These are phyloP conservation scores for Annulohypoxylon nitens DNA, from an alignment of 495 filamentous ascomycete genomes.

Conservation along the genomic window DNA sequence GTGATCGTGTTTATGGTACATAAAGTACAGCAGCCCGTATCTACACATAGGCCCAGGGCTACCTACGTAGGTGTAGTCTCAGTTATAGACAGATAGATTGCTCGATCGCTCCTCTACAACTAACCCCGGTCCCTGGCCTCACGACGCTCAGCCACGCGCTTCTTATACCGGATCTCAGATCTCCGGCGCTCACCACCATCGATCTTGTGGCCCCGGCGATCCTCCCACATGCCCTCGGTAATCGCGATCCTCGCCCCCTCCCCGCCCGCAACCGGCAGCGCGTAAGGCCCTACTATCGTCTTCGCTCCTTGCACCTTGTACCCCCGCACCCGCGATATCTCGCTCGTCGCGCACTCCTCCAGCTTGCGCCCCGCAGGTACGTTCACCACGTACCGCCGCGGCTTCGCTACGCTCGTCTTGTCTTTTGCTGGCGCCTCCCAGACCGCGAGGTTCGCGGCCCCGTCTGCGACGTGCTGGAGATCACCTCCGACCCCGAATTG, in stretches of 20 bases:
- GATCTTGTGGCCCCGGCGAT: constrained; percentile 84
- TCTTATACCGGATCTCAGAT: constrained; percentile 78
- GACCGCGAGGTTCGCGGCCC: constrained; percentile 75
- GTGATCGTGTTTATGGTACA: constrained; percentile 41
- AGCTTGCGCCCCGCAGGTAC: constrained; percentile 67
- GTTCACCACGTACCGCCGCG: constrained; percentile 72
- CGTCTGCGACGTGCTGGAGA: constrained; percentile 76
- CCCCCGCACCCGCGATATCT: constrained; percentile 67
- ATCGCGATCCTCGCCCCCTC: constrained; percentile 73
- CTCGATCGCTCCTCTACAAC: constrained; percentile 18
- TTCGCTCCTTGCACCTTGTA: constrained; percentile 74
- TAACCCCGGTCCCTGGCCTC: constrained; percentile 56
- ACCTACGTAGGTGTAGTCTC: background rate
- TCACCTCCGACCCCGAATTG: constrained; percentile 84
- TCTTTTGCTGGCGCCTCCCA: constrained; percentile 64
- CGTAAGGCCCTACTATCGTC: constrained; percentile 77
- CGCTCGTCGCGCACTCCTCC: constrained; percentile 57
- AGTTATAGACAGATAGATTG: background rate
- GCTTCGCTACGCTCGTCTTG: constrained; percentile 43
- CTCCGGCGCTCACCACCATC: constrained; percentile 95
- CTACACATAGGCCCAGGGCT: background rate
- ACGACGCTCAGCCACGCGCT: constrained; percentile 62
- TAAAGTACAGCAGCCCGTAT: constrained; percentile 37
- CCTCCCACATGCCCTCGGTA: constrained; percentile 91
- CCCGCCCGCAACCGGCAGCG: constrained; percentile 73